Evolutionary conservation across 805 yeast species (phyloP).

Genomic region (Danielozyma ontarioensis): DNA sequence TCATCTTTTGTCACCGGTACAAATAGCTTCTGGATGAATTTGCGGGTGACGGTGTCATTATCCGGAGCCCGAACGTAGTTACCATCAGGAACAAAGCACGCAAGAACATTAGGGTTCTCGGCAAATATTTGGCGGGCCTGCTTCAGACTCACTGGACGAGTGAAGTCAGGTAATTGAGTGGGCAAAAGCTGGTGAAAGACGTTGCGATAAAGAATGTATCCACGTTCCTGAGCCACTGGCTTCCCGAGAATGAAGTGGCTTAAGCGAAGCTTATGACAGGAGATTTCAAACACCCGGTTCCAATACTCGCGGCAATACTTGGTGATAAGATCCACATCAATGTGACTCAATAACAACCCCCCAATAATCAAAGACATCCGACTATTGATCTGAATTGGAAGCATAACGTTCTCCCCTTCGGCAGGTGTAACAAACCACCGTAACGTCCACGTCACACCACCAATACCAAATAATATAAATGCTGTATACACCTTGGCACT

Average conservation of each 20-base stretch:
- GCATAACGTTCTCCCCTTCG: slow-evolving; percentile 13
- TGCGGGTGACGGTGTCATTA: slow-evolving; percentile 67
- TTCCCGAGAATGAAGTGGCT: slow-evolving; percentile 75
- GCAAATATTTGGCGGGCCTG: slow-evolving; percentile 43
- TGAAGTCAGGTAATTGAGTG: slow-evolving; percentile 46
- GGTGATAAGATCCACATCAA: slow-evolving; percentile 8
- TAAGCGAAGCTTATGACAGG: slow-evolving; percentile 56
- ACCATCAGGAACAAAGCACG: slow-evolving; percentile 78
- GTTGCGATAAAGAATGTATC: slow-evolving; percentile 55
- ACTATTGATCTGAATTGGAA: slow-evolving; percentile 21
- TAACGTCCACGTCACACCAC: slow-evolving; percentile 51
- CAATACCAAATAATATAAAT: slow-evolving; percentile 72
- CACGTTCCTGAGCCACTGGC: slow-evolving; percentile 65
- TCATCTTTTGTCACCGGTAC: slow-evolving; percentile 81
- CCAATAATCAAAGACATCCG: slow-evolving; percentile 2
- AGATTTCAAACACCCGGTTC: slow-evolving; percentile 51
- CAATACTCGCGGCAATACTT: slow-evolving; percentile 50
- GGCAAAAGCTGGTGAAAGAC: slow-evolving; percentile 39
- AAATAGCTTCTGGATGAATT: slow-evolving; percentile 61
- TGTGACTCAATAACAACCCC: slow-evolving; percentile 1
- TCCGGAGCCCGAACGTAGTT: slow-evolving; percentile 81
- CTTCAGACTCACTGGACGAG: slow-evolving; percentile 47
- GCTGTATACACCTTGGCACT: slow-evolving; percentile 72
- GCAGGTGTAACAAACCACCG: slow-evolving; percentile 20
- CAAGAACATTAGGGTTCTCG: slow-evolving; percentile 35